Percentiles rank a stretch among this genome's conserved stretches.
Evolutionary conservation across 1,139 yeast genomes (phyloP).

Genomic region (Kluyveromyces sp.): DNA sequence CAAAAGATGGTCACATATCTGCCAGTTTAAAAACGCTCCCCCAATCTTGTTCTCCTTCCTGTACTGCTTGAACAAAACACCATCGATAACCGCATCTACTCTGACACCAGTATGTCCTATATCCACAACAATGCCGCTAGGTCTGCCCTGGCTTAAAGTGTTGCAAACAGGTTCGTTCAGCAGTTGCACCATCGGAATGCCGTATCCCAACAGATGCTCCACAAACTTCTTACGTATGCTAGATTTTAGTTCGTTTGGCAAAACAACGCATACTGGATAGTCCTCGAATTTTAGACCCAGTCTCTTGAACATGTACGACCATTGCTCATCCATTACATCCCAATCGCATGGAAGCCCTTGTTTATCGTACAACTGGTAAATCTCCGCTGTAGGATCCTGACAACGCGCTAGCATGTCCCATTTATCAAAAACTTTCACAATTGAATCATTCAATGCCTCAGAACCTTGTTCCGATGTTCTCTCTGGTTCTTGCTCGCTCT

Average conservation of each 20-base stretch:
- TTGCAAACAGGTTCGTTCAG: slow-evolving; percentile 66
- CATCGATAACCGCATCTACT: slow-evolving; percentile 67
- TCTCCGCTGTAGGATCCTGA: slow-evolving; percentile 32
- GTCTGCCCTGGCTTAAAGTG: slow-evolving; percentile 59
- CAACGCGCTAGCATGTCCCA: slow-evolving; percentile 35
- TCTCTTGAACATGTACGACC: slow-evolving; percentile 48
- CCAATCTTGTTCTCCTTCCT: slow-evolving; percentile 55
- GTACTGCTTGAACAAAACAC: slow-evolving; percentile 55
- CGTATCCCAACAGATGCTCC: slow-evolving; percentile 31
- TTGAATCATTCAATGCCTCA: slow-evolving; percentile 29
- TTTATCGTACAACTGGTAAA: slow-evolving; percentile 50
- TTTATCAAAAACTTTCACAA: slow-evolving; percentile 38
- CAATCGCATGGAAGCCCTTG: slow-evolving; percentile 62
- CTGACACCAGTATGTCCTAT: slow-evolving; percentile 54
- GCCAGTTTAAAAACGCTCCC: slow-evolving; percentile 61
- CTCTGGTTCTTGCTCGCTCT: not conserved
- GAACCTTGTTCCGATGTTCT: no score
- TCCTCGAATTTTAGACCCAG: slow-evolving; percentile 44
- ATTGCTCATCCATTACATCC: slow-evolving; percentile 50
- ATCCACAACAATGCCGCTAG: slow-evolving; percentile 62
- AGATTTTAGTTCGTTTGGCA: slow-evolving; percentile 36
- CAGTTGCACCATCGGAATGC: slow-evolving; percentile 60
- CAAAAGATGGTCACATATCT: slow-evolving; percentile 24
- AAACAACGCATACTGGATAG: slow-evolving; percentile 58
- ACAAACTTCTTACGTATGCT: slow-evolving; percentile 1